A percentile compares a stretch with the other conserved stretches of the same genome.
phyloP scores from a whole-genome alignment of 306 rosid species.

The Lathyrus oleraceus region DNA sequence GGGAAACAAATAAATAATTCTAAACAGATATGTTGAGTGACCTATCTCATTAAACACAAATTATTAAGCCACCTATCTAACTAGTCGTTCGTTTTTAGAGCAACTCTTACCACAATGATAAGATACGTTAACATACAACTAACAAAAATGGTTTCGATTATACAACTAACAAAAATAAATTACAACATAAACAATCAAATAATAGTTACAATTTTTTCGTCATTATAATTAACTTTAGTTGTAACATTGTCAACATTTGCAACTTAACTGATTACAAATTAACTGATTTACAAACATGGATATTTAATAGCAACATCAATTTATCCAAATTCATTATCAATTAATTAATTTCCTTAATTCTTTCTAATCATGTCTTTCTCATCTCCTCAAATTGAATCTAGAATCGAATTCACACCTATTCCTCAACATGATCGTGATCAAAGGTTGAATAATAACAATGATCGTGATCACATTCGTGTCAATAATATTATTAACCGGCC shows the following conservation, averaged over 20 bases:
- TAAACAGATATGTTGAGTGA: background rate
- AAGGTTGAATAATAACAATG: background rate
- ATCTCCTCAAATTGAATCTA: slow-evolving; percentile 28
- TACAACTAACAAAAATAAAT: background rate
- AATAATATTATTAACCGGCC: background rate
- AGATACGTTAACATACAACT: background rate
- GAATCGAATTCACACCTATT: slow-evolving; percentile 22
- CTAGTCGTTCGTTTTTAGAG: background rate
- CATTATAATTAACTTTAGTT: slow-evolving; percentile 22
- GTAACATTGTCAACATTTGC: slow-evolving; percentile 13
- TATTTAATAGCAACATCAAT: slow-evolving; percentile 3
- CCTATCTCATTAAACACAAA: background rate
- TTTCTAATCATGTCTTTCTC: slow-evolving; percentile 23
- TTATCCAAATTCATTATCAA: background rate
- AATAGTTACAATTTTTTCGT: background rate
- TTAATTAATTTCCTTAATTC: background rate
- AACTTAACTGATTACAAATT: slow-evolving; percentile 1
- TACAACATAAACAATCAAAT: background rate
- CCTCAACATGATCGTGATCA: slow-evolving; percentile 21
- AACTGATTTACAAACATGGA: background rate
- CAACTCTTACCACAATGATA: background rate
- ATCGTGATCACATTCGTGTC: background rate
- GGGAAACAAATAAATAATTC: background rate
- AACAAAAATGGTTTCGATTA: background rate
- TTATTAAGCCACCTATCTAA: background rate